Base-by-base conservation (phyloP, 1,284 basidiomycete species). In the Pseudozyma pruni region DNA sequence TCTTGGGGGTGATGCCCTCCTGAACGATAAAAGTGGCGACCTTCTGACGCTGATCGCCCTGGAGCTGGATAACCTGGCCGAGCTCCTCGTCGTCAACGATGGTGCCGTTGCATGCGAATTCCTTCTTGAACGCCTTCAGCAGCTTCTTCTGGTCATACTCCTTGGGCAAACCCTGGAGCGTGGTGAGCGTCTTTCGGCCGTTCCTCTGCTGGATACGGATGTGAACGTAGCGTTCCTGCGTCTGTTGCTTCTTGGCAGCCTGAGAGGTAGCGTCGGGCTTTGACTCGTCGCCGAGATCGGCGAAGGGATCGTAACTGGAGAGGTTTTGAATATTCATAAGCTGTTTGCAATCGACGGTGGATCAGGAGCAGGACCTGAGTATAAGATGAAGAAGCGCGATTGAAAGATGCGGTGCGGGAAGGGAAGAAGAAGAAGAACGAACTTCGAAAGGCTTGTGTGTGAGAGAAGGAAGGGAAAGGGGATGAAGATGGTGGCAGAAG, bases 61-160 rank as follows among this genome's bases (percentile, higher is more conserved):
- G 96, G 76, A 99, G 90, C 86, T 99, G 96, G 83, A 99, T 94
- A 83, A 99, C 92, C 85, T 95, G 89, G 60, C 96, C 96, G 85
- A 94, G 90, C 85, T 96, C 93, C 85, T 93, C 91, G 86, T 96
- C 93, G 71, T 96, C 92, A 77, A 97, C 92, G 80, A 99, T 88
- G 69, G 92, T 96, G 74, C 96, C 96, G 86, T 98, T 98, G 87
- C 96, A 98, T 68, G 96, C 96, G 80, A 98, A 98, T 86, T 97
- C 94, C 92, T 96, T 80, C 89, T 98, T 98, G 88, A 98, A 98
- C 20, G 92, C 94, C 85, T 98, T 98, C 84, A 98, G 87, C 72
- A 99, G 88, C 86, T 98, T 98, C 90, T 97, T 97, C 69, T 90
- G 88, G 85, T 98, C 94, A 85, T 95, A 98, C 85, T 93, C 93